Percentiles rank a stretch among this genome's conserved stretches.
phyloP scores from a whole-genome alignment of 164 flowering plant genomes.

The Paratinospora sagittata region DNA sequence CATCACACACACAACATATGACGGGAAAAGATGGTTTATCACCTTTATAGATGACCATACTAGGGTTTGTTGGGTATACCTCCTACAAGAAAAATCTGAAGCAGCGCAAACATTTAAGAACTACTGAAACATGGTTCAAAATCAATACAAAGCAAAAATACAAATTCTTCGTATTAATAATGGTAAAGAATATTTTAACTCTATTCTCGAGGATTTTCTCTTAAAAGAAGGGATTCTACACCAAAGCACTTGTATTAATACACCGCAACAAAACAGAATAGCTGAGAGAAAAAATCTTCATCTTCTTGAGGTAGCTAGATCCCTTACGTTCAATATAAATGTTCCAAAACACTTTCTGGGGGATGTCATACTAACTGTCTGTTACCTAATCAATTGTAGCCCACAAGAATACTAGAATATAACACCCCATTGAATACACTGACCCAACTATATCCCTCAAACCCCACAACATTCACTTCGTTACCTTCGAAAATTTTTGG shows the following conservation, averaged over 20 bases:
- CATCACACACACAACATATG: neutral
- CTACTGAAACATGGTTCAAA: neutral
- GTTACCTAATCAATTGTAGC: neutral
- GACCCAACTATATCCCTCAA: too few species aligned
- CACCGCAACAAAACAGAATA: neutral
- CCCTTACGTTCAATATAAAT: too few species aligned
- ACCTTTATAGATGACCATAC: conserved; percentile 2
- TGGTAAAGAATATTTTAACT: neutral
- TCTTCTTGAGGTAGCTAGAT: too few species aligned
- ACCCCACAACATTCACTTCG: neutral
- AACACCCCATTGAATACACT: too few species aligned
- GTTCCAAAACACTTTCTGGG: neutral
- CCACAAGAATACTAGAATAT: neutral
- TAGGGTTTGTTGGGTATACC: neutral
- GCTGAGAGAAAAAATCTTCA: too few species aligned
- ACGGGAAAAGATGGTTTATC: neutral
- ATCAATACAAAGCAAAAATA: neutral
- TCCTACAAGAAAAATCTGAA: neutral
- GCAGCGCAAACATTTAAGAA: neutral
- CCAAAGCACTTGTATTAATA: neutral
- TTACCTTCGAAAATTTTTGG: neutral
- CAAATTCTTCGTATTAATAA: neutral
- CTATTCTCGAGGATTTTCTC: neutral
- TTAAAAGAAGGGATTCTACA: neutral
- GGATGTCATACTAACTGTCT: neutral